Base-by-base conservation (phyloP, 768 basidiomycete genomes). In the Tephrocybe sp. region DNA sequence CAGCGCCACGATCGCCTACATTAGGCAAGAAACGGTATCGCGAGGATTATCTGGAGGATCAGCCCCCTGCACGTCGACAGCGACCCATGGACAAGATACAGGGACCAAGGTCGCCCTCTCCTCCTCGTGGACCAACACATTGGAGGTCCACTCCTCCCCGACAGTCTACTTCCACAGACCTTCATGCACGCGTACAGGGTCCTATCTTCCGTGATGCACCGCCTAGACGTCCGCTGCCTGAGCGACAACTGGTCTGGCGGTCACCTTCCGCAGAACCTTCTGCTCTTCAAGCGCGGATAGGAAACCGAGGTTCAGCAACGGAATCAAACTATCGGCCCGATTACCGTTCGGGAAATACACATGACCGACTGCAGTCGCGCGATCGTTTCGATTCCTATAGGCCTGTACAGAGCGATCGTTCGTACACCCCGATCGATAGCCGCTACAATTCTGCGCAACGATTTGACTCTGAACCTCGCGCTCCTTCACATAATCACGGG, bases 201-300 rank as follows among this genome's bases (percentile, higher is more conserved):
- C 18, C 31, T 19, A 6, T 18, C 11, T n/a, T n/a, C n/a, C n/a
- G n/a, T n/a, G 15, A 45, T 31, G 45, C 10, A 23, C 42, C 52
- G 10, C 42, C 23, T 40, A 31, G 18, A 21, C 43, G 51, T n/a
- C 12, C 42, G 16, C 27, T 45, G 10, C 34, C 41, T n/a, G 36
- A 34, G 21, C 44, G 48, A 19, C 29, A 48, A 36, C 36, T 21
- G 12, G 42, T 18, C 3, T 45, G 45, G 49, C 62, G 59, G 18
- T 57, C 64, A 22, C 60, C 61, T 9, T 52, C 63, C 7, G 61
- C 61, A 22, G 58, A 59, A 12, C 50, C 40, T 22, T 47, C 49
- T 16, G 49, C 39, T 30, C 54, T 57, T 15, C 53, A 57, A 43
- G 40, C 57, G n/a, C 54, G 56, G 42, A 49, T 56, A 43, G 53